These are phyloP conservation scores for Karstenula rhodostoma DNA, from an alignment of 2,329 filamentous ascomycete species.

Conservation along the genomic window DNA sequence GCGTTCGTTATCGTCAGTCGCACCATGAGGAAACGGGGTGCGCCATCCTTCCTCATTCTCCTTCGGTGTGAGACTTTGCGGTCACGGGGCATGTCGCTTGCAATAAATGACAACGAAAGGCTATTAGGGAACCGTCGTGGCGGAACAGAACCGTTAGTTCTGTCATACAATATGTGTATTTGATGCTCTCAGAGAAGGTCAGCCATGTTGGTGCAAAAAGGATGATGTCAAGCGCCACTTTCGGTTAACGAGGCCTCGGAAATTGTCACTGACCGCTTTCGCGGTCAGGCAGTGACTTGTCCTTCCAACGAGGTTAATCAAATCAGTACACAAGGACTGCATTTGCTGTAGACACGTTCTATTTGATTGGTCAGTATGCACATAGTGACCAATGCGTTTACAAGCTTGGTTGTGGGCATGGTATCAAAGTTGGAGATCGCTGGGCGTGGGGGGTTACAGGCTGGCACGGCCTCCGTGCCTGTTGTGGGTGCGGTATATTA, in stretches of 20 bases:
- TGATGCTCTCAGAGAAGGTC: no score
- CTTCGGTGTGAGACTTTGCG: background rate
- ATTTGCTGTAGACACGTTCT: background rate
- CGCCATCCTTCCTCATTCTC: background rate
- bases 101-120: background rate
- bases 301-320: background rate
- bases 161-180: background rate
- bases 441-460: constrained; percentile 8
- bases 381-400: background rate
- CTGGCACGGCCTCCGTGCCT: background rate
- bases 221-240: background rate
- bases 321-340: background rate
- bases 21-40: background rate
- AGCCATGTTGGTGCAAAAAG: background rate
- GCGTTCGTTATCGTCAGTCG: background rate
- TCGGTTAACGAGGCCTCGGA: background rate
- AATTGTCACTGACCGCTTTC: background rate
- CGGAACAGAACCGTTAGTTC: background rate
- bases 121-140: no score
- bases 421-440: background rate
- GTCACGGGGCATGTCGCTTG: background rate
- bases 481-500: constrained; percentile 4
- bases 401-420: background rate
- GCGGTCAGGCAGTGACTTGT: background rate
- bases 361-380: background rate